A percentile compares a stretch with the other conserved stretches of the same genome.
phyloP scores from a whole-genome alignment of 257 asterid species.

The Prunella vulgaris region DNA sequence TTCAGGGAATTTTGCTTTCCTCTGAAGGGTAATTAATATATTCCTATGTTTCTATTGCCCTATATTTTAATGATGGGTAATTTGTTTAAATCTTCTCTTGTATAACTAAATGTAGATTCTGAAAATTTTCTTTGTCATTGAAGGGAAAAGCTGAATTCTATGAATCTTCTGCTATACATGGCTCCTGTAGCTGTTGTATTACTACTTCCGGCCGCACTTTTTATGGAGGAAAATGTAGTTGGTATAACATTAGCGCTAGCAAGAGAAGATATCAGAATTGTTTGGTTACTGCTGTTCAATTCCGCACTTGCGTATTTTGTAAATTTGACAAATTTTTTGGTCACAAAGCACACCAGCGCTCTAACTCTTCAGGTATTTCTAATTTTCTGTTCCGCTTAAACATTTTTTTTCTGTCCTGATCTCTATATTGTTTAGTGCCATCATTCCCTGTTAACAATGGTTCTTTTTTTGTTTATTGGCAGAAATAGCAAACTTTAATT shows the following conservation, averaged over 20 bases:
- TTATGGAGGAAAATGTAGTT: slow-evolving; percentile 76
- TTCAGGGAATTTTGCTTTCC: slow-evolving; percentile 86
- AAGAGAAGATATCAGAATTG: slow-evolving; percentile 50
- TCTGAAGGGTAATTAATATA: slow-evolving; percentile 82
- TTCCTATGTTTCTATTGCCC: neutral
- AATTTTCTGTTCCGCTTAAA: slow-evolving; percentile 3
- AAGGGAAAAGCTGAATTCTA: slow-evolving; percentile 85
- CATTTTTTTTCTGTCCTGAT: neutral
- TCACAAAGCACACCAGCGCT: slow-evolving; percentile 92
- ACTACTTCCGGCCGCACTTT: slow-evolving; percentile 70
- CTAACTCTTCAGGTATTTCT: slow-evolving; percentile 82
- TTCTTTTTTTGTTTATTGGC: neutral
- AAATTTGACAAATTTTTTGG: slow-evolving; percentile 89
- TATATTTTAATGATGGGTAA: neutral
- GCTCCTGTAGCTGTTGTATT: slow-evolving; percentile 78
- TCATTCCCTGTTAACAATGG: neutral
- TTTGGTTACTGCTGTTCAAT: slow-evolving; percentile 72
- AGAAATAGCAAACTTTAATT: neutral
- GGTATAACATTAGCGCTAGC: slow-evolving; percentile 72
- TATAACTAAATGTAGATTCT: slow-evolving; percentile 10
- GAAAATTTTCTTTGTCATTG: slow-evolving; percentile 17
- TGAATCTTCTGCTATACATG: slow-evolving; percentile 94
- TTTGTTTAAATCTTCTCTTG: neutral
- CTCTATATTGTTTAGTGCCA: neutral
- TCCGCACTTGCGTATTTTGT: slow-evolving; percentile 80